These are phyloP conservation scores for Diaporthe sp. DNA, from an alignment of 2,329 filamentous ascomycete species.

Conservation along the genomic window DNA sequence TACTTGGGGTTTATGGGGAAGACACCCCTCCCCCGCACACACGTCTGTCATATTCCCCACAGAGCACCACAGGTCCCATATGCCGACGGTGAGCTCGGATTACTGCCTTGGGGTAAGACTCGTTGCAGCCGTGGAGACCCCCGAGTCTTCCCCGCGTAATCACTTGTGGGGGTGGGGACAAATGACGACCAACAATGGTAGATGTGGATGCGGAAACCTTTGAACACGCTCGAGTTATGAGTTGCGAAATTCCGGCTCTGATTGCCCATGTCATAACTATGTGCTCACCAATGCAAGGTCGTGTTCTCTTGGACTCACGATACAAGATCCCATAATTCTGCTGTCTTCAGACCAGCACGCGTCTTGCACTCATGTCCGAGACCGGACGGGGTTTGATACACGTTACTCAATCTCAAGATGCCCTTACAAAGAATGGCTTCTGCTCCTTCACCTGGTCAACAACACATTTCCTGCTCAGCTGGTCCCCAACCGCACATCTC, in stretches of 20 bases:
- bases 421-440: constrained; percentile 48
- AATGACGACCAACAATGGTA: not conserved
- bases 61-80: not conserved
- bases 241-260: not conserved
- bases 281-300: not conserved
- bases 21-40: not conserved
- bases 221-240: not conserved
- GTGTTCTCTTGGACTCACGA: not conserved
- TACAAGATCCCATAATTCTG: not conserved
- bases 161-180: constrained; percentile 10
- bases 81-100: constrained; percentile 30
- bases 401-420: not conserved
- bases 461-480: constrained; percentile 47
- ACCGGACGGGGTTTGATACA: not conserved
- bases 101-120: constrained; percentile 19
- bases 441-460: constrained; percentile 48
- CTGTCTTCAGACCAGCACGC: too few relatives aligned
- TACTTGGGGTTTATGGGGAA: constrained; percentile 4
- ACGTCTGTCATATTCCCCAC: not conserved
- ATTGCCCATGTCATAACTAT: not conserved
- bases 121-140: not conserved
- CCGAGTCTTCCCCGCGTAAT: constrained; percentile 8
- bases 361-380: not conserved
- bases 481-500: constrained; percentile 54
- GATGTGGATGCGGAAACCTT: not conserved